phyloP scores from a whole-genome alignment of 306 rosid species.

The Ochetophila trinervis region DNA sequence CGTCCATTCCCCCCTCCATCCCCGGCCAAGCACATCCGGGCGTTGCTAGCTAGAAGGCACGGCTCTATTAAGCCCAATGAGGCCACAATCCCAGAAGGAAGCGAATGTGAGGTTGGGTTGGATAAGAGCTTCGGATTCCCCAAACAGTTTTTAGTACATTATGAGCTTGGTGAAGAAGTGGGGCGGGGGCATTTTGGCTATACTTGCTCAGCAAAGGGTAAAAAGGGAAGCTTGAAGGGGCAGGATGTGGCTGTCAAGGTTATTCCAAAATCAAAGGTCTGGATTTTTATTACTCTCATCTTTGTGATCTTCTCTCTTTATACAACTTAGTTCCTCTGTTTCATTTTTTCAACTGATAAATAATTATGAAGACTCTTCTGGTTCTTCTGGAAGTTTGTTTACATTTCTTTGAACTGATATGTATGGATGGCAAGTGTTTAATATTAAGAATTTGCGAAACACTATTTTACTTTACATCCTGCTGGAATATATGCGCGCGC shows the following conservation, averaged over 20 bases:
- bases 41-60: slow-evolving; percentile 68
- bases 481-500: too few species aligned
- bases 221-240: slow-evolving; percentile 71
- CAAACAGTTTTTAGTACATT: slow-evolving; percentile 47
- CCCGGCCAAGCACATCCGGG: slow-evolving; percentile 87
- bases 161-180: slow-evolving; percentile 75
- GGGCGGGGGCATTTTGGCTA: slow-evolving; percentile 98
- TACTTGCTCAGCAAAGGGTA: slow-evolving; percentile 78
- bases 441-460: too few species aligned
- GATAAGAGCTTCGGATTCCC: slow-evolving; percentile 75
- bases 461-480: neutral
- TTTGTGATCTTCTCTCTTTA: neutral
- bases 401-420: neutral
- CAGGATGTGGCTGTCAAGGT: slow-evolving; percentile 87
- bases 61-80: slow-evolving; percentile 84
- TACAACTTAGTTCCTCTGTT: neutral
- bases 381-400: slow-evolving; percentile 11
- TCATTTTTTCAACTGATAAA: neutral
- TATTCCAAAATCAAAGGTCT: slow-evolving; percentile 87
- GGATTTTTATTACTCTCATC: neutral
- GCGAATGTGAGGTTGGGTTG: slow-evolving; percentile 73
- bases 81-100: slow-evolving; percentile 81
- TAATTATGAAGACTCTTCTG: neutral
- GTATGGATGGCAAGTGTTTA: neutral
- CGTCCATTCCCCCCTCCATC: slow-evolving; percentile 97